phyloP scores from a whole-genome alignment of 306 rosid genomes.

The Medicago arabica region DNA sequence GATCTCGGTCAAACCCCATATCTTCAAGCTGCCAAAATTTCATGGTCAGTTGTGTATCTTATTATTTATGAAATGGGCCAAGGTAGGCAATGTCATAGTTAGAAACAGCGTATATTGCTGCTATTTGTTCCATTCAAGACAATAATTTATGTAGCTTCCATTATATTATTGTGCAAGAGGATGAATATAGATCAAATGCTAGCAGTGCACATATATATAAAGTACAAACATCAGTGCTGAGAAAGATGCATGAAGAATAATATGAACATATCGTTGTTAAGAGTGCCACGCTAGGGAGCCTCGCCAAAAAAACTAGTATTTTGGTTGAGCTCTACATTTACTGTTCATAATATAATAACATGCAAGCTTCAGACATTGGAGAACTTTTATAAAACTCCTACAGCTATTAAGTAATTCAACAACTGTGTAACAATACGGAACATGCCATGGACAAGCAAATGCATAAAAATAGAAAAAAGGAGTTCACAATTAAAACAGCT shows the following conservation, averaged over 20 bases:
- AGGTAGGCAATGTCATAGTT: too few relatives aligned
- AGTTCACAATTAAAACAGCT: background rate
- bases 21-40: conserved; percentile 68
- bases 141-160: too few relatives aligned
- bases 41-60: conserved; percentile 12
- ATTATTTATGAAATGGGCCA: background rate
- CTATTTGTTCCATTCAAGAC: too few relatives aligned
- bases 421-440: background rate
- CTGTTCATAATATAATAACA: conserved; percentile 9
- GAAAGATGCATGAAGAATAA: conserved; percentile 4
- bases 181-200: background rate
- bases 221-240: conserved; percentile 3
- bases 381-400: conserved; percentile 3
- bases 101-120: too few relatives aligned
- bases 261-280: background rate
- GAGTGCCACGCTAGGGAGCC: background rate
- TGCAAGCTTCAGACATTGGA: conserved; percentile 28
- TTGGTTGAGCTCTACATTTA: background rate
- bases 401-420: background rate
- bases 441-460: conserved; percentile 21
- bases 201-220: background rate
- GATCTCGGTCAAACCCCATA: conserved; percentile 81
- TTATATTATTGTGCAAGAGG: background rate
- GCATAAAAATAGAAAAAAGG: background rate
- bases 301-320: background rate